A percentile compares a stretch with the other conserved stretches of the same genome.
phyloP scores from a whole-genome alignment of 2,329 filamentous ascomycete genomes.

The Stachybotrys echinatus region DNA sequence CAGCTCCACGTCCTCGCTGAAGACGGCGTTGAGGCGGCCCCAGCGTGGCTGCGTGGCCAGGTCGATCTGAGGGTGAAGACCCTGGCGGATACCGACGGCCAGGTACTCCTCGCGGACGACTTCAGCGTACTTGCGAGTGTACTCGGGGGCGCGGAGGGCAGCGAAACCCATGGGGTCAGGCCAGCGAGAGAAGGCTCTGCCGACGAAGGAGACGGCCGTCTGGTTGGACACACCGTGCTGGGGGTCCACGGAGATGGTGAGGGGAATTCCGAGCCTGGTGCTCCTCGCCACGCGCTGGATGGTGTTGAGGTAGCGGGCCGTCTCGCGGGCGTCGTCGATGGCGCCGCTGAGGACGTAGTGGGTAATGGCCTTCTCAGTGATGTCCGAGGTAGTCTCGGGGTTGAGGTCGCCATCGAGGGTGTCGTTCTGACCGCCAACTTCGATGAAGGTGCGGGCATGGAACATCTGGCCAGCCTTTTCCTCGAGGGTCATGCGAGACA shows the following conservation, averaged over 20 bases:
- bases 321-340: conserved; percentile 26
- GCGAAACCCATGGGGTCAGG: conserved; percentile 43
- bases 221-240: conserved; percentile 37
- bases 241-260: conserved; percentile 42
- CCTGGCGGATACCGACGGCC: conserved; percentile 32
- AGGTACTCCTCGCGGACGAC: conserved; percentile 39
- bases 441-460: conserved; percentile 26
- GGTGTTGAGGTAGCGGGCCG: conserved; percentile 32
- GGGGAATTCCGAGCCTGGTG: conserved; percentile 39
- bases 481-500: conserved; percentile 38
- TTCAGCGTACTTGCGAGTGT: conserved; percentile 39
- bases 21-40: conserved; percentile 37
- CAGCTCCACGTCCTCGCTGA: conserved; percentile 40
- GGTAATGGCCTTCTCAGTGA: conserved; percentile 17
- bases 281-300: conserved; percentile 34
- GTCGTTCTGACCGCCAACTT: conserved; percentile 9
- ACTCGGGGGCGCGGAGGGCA: conserved; percentile 34
- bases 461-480: conserved; percentile 45
- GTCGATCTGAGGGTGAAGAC: conserved; percentile 45
- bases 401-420: conserved; percentile 12
- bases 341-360: conserved; percentile 41
- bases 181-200: conserved; percentile 42
- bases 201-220: conserved; percentile 34
- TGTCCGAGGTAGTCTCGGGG: background rate
- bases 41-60: conserved; percentile 43